Evolutionary conservation across 2,329 filamentous ascomycete species (phyloP).

Genomic region (Teratosphaeria zuluensis): DNA sequence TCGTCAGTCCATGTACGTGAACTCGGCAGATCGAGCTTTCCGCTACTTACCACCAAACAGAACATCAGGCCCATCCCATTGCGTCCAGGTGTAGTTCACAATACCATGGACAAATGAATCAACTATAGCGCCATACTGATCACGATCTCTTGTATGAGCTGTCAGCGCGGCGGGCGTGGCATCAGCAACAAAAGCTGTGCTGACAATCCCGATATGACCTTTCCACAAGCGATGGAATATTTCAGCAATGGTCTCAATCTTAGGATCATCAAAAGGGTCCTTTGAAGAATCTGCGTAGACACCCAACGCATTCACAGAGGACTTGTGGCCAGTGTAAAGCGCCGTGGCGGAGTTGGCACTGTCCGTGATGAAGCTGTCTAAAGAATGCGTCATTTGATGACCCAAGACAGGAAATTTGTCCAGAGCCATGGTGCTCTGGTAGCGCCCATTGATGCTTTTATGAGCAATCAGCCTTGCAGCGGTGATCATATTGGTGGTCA

Average conservation of each 20-base stretch:
- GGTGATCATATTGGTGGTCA: conserved; percentile 50
- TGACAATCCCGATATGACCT: conserved; percentile 53
- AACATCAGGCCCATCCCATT: conserved; percentile 65
- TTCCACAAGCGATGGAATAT: conserved; percentile 62
- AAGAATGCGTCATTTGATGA: conserved; percentile 80
- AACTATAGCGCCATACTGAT: conserved; percentile 60
- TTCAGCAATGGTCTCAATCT: conserved; percentile 75
- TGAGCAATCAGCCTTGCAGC: conserved; percentile 73
- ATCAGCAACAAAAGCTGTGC: conserved; percentile 73
- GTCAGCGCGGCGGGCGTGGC: conserved; percentile 70
- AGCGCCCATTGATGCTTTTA: conserved; percentile 75
- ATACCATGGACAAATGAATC: conserved; percentile 68
- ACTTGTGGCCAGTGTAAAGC: conserved; percentile 76
- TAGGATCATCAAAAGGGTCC: conserved; percentile 69
- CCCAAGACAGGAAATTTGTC: conserved; percentile 67
- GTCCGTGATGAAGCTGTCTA: conserved; percentile 79
- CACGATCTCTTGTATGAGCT: conserved; percentile 62
- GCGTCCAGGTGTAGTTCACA: conserved; percentile 72
- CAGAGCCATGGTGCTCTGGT: conserved; percentile 59
- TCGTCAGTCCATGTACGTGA: neutral
- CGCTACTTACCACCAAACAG: conserved; percentile 50
- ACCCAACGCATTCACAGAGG: conserved; percentile 70
- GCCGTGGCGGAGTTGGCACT: conserved; percentile 77
- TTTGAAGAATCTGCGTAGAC: conserved; percentile 71
- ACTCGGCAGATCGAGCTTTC: neutral